Conservation (phyloP, 495 filamentous ascomycete genomes). For the Pyronema omphalodes region DNA sequence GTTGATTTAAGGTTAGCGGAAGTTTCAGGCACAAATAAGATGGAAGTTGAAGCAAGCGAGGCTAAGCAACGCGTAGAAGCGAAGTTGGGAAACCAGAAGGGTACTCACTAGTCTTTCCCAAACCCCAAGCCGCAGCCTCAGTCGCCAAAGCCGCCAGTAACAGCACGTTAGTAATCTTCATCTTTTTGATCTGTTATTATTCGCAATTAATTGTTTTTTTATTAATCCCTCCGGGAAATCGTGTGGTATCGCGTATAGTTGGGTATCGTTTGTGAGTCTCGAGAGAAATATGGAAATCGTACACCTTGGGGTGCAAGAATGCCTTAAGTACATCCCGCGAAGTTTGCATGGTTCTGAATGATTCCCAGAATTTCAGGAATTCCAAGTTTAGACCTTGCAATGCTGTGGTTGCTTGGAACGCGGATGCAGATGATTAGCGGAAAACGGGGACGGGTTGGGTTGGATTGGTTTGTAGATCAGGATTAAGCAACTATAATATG, state of each 20-base stretch:
- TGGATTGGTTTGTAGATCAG: background rate
- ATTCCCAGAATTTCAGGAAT: no score
- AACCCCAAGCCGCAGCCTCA: constrained; percentile 9
- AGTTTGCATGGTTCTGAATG: no score
- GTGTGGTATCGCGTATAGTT: background rate
- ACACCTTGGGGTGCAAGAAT: background rate
- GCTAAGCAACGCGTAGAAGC: background rate
- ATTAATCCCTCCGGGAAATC: constrained; percentile 2
- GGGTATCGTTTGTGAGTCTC: background rate
- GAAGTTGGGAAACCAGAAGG: background rate
- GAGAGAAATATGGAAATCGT: background rate
- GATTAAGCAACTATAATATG: background rate
- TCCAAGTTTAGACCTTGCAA: no score
- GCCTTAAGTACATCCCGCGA: background rate
- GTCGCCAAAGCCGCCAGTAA: constrained; percentile 13
- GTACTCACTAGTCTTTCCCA: constrained; percentile 17
- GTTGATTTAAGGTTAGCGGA: background rate
- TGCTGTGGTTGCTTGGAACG: no score
- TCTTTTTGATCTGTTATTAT: constrained; percentile 1
- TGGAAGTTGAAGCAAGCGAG: no score
- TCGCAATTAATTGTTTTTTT: background rate
- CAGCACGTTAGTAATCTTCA: constrained; percentile 18
- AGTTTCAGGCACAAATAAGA: background rate
- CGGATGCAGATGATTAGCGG: no score
- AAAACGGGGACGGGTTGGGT: no score